Conservation (phyloP, 805 yeast genomes). For the Candida railenensis region DNA sequence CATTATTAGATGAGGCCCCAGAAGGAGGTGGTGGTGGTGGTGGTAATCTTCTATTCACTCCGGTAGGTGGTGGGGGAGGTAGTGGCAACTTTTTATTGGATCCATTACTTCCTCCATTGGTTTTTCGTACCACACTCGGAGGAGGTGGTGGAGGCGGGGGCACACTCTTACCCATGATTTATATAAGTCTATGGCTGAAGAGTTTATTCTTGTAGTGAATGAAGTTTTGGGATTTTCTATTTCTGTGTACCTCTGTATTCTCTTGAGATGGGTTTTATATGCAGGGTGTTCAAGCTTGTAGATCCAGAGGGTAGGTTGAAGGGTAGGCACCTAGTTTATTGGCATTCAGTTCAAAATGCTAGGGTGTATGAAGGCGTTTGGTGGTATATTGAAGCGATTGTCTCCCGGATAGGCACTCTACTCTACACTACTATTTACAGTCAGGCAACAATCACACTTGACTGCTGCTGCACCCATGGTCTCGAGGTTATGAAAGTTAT, state of each 20-base stretch:
- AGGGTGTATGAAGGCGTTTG: too few relatives aligned
- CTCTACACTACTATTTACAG: too few relatives aligned
- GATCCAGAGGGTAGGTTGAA: too few relatives aligned
- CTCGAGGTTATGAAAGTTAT: too few relatives aligned
- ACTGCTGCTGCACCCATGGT: too few relatives aligned
- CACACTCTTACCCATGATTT: conserved; percentile 13
- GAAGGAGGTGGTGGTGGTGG: conserved; percentile 39
- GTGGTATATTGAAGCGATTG: too few relatives aligned
- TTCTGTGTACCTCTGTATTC: not conserved
- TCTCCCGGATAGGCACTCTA: too few relatives aligned
- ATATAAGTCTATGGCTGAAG: not conserved
- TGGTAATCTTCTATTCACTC: conserved; percentile 16
- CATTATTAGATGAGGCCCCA: conserved; percentile 10
- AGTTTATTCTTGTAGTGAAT: too few relatives aligned
- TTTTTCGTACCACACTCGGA: conserved; percentile 13
- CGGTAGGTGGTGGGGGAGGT: conserved; percentile 15
- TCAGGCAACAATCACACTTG: too few relatives aligned
- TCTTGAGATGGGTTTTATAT: not conserved
- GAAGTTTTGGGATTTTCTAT: not conserved
- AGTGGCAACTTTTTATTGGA: not conserved
- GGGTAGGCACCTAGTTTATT: too few relatives aligned
- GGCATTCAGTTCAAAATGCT: too few relatives aligned
- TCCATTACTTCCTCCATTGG: not conserved
- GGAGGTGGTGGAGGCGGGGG: conserved; percentile 20
- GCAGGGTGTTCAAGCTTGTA: not conserved